Evolutionary conservation across 2,329 filamentous ascomycete species (phyloP), one percentile per base, ranked within the genome.

Genomic region (Fusarium beomiforme): DNA sequence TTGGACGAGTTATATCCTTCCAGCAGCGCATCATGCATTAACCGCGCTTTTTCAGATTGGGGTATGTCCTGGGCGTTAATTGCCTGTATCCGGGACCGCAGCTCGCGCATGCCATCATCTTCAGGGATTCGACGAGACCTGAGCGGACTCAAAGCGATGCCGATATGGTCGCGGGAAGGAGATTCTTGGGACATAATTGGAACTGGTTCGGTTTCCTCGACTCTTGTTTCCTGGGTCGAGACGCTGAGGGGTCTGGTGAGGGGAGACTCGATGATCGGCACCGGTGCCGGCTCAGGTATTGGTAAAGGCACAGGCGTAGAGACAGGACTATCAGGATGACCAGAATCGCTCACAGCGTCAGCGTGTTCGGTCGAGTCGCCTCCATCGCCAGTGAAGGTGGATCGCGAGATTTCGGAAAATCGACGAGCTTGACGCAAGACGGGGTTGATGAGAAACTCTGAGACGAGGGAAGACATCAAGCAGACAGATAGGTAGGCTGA

Each of bases 91-190:
- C 88, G 89, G 70, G 83, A 85, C 74, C 93, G 86, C 74, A 95
- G 80, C 59, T 83, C 80, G 21, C 87, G 85, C 91, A 93, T 95
- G 46, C 93, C 93, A 83, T 96, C 93, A 76, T 95, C 92, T 77
- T 91, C 93, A 2, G 93, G 92, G 42, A 94, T 80, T 41, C 75
- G 78, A 17, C 77, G 78, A 50, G 72, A 75, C 63, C 75, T 79
- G 58, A 64, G 70, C 12, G 79, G 75, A 43, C 75, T 77, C 61
- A 78, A 58, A 14, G 78, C 75, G 53, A 80, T 78, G 44, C 78
- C 77, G 16, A 82, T 76, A 50, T 79, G 80, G 49, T 82, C 80
- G 31, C 70, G 79, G 9, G 76, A 58, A 14, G 76, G 67, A 23
- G 74, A 62, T 41, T 64, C 70, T 51, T 77, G 72, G 43, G 67